A percentile compares a stretch with the other conserved stretches of the same genome.
These are phyloP conservation scores for Tetrahymena malaccensis DNA, from an alignment of 73 alveolate genomes.

Conservation along the genomic window DNA sequence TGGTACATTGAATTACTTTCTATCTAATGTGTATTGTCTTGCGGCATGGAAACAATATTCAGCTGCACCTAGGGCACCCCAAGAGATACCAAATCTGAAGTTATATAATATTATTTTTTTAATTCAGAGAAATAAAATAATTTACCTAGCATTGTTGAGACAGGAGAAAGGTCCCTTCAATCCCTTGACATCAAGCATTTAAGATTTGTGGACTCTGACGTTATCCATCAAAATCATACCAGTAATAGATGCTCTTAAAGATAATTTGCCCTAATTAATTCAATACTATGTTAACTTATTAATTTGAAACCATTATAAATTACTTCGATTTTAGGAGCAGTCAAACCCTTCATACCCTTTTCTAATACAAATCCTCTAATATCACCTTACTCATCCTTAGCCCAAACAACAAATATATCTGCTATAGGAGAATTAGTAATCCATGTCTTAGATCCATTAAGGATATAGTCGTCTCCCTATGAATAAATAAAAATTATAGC, in stretches of 20 bases:
- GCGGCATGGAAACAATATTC: constrained; percentile 77
- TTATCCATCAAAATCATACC: constrained; percentile 93
- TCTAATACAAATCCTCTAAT: constrained; percentile 81
- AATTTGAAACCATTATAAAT: not conserved
- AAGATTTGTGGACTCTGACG: constrained; percentile 77
- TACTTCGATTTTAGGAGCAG: constrained; percentile 80
- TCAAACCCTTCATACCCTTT: constrained; percentile 77
- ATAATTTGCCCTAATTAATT: constrained; percentile 64
- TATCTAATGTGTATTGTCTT: constrained; percentile 61
- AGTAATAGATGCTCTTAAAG: constrained; percentile 81
- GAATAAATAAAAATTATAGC: no score
- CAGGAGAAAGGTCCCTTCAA: constrained; percentile 93
- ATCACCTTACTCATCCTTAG: constrained; percentile 59
- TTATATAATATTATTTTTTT: no score
- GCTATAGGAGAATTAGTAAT: constrained; percentile 92
- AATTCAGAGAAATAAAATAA: not conserved
- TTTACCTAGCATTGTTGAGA: constrained; percentile 69
- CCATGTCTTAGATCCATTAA: constrained; percentile 91
- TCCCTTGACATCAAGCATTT: constrained; percentile 65
- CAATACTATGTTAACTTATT: not conserved
- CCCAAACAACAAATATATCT: constrained; percentile 88
- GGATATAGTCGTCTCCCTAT: constrained; percentile 71
- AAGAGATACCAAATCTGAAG: constrained; percentile 78
- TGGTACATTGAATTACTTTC: constrained; percentile 66
- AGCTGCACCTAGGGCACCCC: constrained; percentile 97